Conservation (phyloP, 257 asterid species). For the Primulina tabacum region DNA sequence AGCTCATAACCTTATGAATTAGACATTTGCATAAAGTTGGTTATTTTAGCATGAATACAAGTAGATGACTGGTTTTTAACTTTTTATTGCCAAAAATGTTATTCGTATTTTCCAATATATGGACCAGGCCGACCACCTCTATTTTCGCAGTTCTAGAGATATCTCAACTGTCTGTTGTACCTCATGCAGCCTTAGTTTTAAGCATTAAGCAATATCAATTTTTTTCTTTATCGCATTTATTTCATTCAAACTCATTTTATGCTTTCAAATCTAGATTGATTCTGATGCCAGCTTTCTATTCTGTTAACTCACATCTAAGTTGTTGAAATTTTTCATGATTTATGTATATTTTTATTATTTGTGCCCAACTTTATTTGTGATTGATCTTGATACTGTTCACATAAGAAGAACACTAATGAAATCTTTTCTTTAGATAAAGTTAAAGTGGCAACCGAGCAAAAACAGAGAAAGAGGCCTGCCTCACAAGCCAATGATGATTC, state of each 20-base stretch:
- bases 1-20: neutral
- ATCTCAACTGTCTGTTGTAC: neutral
- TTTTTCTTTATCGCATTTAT: neutral
- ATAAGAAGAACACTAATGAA: slow-evolving; percentile 30
- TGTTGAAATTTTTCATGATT: neutral
- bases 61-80: neutral
- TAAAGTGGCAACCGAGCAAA: slow-evolving; percentile 37
- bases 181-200: neutral
- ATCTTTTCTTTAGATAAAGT: slow-evolving; percentile 34
- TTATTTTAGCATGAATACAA: neutral
- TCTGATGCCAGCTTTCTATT: neutral
- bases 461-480: slow-evolving; percentile 46
- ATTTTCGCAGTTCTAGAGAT: neutral
- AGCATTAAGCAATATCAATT: too few species aligned
- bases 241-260: neutral
- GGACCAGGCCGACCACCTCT: neutral
- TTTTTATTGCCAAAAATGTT: neutral
- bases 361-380: slow-evolving; percentile 6
- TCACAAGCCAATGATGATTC: slow-evolving; percentile 39
- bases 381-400: slow-evolving; percentile 18
- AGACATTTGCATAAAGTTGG: neutral
- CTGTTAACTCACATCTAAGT: neutral
- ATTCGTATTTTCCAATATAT: too few species aligned
- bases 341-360: neutral
- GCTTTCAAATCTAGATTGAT: neutral